Base-by-base conservation (phyloP, 2,329 filamentous ascomycete genomes). In the Aspergillus bombycis region DNA sequence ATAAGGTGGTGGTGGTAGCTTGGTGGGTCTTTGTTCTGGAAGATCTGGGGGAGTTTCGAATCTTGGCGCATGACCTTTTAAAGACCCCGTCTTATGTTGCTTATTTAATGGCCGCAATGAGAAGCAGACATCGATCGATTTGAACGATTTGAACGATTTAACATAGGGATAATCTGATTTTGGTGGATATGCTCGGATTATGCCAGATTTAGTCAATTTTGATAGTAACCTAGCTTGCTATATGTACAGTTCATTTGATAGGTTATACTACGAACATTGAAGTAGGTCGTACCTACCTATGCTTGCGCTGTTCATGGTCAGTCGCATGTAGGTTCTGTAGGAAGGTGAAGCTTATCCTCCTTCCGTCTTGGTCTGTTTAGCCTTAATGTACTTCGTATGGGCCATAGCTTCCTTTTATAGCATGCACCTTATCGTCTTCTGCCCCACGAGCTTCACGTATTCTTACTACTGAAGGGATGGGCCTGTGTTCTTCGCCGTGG, bases 321-420 rank as follows among this genome's bases (percentile, higher is more conserved):
- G 38, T 46, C n/a, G 11, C 10, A 46, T 21, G 23, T 48, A 10
- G 6, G 1, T n/a, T 55, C 14, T 26, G 23, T n/a, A 55, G 21
- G 34, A 55, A 55, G 34, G 52, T 26, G 48, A 3, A 21, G 19
- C 11, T 38, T n/a, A 30, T 19, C 32, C 14, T 11, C 26, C 12
- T 50, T 38, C 11, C 57, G 14, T 50, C 57, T 43, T 52, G 1
- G 10, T 16, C 34, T 52, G n/a, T n/a, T 48, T 38, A 32, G 34
- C 2, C 16, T 30, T 36, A 28, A 10, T 32, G 11, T 38, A 45
- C 58, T n/a, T n/a, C n/a, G n/a, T 50, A 60, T 43, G 38, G 16
- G 56, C 55, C 46, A 62, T 50, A 28, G 8, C 57, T 62, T 64
- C 64, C 58, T 53, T 36, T 16, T 46, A 34, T 11, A 26, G 46